Percentiles rank a stretch among this genome's conserved stretches.
phyloP scores from a whole-genome alignment of 2,329 filamentous ascomycete species.

The Trichoderma gracile region DNA sequence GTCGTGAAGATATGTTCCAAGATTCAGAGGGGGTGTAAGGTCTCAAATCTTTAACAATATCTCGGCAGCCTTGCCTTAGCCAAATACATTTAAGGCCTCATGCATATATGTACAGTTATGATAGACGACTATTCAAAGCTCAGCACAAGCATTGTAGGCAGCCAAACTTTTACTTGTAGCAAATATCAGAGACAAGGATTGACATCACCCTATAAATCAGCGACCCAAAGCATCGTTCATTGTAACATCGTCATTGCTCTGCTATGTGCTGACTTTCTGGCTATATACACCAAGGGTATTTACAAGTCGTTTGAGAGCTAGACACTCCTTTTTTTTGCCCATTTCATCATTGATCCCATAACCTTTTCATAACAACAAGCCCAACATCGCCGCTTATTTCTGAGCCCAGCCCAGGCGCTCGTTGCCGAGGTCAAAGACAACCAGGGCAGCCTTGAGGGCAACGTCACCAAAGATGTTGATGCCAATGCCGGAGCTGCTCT shows the following conservation, averaged over 20 bases:
- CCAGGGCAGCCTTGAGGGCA: conserved; percentile 60
- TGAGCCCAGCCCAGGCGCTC: conserved; percentile 47
- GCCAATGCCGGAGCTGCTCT: conserved; percentile 49
- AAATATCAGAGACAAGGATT: too few species aligned
- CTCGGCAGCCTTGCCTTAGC: too few species aligned
- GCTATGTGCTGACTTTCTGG: conserved; percentile 1
- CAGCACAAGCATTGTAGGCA: too few species aligned
- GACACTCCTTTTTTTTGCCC: background rate
- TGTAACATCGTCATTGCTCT: background rate
- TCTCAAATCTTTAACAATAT: too few species aligned
- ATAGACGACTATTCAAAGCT: too few species aligned
- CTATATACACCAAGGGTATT: background rate
- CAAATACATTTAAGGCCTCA: too few species aligned
- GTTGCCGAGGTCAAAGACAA: conserved; percentile 58
- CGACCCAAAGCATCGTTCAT: background rate
- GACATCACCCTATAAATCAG: too few species aligned
- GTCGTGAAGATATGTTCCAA: too few species aligned
- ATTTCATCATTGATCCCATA: conserved; percentile 3
- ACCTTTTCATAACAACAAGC: background rate
- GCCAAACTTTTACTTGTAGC: too few species aligned
- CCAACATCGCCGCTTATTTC: conserved; percentile 23
- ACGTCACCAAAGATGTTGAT: conserved; percentile 63
- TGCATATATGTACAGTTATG: too few species aligned
- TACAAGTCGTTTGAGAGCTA: conserved; percentile 16
- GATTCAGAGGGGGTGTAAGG: too few species aligned